A percentile compares a stretch with the other conserved stretches of the same genome.
Evolutionary conservation across 345 rosid genomes (phyloP).

Genomic region (Arabis hirsuta): DNA sequence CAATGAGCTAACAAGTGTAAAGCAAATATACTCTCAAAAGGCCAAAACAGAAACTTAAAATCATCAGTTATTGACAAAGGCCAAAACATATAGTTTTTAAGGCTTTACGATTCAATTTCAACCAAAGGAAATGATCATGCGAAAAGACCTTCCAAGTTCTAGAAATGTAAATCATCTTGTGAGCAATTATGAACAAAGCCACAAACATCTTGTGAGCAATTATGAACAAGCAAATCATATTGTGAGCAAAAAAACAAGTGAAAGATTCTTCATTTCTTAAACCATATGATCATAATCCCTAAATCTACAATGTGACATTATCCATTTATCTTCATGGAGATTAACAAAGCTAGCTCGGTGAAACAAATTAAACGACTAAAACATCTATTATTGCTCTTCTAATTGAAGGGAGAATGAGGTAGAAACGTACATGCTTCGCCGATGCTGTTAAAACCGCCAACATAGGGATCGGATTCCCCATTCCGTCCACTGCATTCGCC

Average conservation of each 20-base stretch:
- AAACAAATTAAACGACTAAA: neutral
- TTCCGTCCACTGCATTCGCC: slow-evolving; percentile 61
- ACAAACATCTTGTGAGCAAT: too few relatives aligned
- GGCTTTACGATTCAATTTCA: too few relatives aligned
- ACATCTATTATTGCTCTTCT: too few relatives aligned
- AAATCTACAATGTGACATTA: neutral
- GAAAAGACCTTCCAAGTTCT: too few relatives aligned
- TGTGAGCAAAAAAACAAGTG: neutral
- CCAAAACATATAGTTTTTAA: too few relatives aligned
- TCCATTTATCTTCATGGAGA: neutral
- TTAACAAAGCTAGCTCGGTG: neutral
- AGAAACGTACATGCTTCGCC: slow-evolving; percentile 74
- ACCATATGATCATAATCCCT: neutral
- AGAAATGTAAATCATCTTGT: too few relatives aligned
- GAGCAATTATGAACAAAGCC: too few relatives aligned
- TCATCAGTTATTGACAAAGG: too few relatives aligned
- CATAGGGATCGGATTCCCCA: slow-evolving; percentile 65
- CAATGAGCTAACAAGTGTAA: too few relatives aligned
- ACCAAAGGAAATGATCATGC: too few relatives aligned
- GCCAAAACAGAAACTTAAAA: too few relatives aligned
- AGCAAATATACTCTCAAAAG: too few relatives aligned
- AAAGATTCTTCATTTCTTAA: neutral
- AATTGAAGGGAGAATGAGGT: neutral
- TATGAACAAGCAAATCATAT: neutral
- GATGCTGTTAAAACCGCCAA: slow-evolving; percentile 79